Percentiles rank a stretch among this genome's conserved stretches.
phyloP scores from a whole-genome alignment of 116 monocot species.

The Trichopus zeylanicus region DNA sequence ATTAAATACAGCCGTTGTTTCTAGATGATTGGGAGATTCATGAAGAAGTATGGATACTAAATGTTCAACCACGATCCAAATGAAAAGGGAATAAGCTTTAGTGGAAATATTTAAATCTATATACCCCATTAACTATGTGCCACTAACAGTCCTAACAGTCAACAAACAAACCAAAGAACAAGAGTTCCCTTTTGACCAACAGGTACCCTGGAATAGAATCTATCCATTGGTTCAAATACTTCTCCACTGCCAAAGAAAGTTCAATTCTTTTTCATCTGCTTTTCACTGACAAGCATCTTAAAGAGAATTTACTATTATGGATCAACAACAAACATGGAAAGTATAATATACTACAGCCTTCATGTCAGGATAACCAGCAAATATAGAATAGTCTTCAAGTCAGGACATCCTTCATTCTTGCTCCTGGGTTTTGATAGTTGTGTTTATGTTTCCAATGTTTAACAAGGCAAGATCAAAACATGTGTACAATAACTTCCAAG shows the following conservation, averaged over 20 bases:
- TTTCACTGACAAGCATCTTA: background rate
- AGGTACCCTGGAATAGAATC: background rate
- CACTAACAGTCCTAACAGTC: background rate
- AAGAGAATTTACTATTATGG: background rate
- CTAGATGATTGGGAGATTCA: too few species aligned
- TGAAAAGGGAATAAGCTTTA: too few species aligned
- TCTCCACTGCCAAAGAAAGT: background rate
- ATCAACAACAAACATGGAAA: background rate
- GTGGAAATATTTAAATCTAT: too few species aligned
- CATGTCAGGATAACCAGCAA: background rate
- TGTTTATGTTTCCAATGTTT: too few species aligned
- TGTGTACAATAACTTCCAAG: too few species aligned
- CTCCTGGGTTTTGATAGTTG: too few species aligned
- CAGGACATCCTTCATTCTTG: too few species aligned
- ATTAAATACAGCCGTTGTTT: too few species aligned
- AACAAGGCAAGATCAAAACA: too few species aligned
- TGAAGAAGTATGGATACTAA: too few species aligned
- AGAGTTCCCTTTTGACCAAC: background rate
- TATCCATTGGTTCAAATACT: background rate
- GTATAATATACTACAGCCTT: background rate
- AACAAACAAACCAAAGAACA: background rate
- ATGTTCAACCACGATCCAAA: too few species aligned
- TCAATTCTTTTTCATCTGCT: background rate
- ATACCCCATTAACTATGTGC: too few species aligned
- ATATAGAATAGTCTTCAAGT: background rate